Evolutionary conservation across 805 yeast species (phyloP).

Genomic region (Lipomyces mesembrius): DNA sequence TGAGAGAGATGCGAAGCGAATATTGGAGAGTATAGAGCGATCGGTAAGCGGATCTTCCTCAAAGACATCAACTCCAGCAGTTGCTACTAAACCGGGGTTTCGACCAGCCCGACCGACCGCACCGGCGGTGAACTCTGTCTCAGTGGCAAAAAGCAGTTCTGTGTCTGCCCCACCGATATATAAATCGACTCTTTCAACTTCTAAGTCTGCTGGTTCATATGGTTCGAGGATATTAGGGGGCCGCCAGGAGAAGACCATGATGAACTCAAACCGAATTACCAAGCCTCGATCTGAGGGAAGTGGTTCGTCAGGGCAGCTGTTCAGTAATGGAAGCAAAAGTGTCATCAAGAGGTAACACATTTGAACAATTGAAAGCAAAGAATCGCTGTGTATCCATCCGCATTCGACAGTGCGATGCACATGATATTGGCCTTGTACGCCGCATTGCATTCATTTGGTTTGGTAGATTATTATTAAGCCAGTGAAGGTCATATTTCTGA

Average conservation of each 20-base stretch:
- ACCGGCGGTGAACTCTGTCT: background rate
- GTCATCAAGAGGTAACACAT: background rate
- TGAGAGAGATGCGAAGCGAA: slow-evolving; percentile 31
- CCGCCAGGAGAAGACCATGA: background rate
- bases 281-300: background rate
- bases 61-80: background rate
- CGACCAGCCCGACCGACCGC: background rate
- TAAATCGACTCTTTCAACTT: background rate
- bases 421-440: background rate
- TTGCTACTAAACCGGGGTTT: background rate
- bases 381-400: background rate
- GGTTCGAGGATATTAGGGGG: background rate
- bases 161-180: background rate
- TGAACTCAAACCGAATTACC: background rate
- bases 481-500: background rate
- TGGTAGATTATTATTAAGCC: background rate
- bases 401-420: background rate
- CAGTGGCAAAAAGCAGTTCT: background rate
- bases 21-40: slow-evolving; percentile 29
- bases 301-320: background rate
- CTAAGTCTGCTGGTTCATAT: background rate
- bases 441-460: background rate
- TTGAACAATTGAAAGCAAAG: background rate
- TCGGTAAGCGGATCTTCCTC: slow-evolving; percentile 13
- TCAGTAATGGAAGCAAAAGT: background rate